phyloP scores from a whole-genome alignment of 306 rosid species.

The Fragaria iinumae region DNA sequence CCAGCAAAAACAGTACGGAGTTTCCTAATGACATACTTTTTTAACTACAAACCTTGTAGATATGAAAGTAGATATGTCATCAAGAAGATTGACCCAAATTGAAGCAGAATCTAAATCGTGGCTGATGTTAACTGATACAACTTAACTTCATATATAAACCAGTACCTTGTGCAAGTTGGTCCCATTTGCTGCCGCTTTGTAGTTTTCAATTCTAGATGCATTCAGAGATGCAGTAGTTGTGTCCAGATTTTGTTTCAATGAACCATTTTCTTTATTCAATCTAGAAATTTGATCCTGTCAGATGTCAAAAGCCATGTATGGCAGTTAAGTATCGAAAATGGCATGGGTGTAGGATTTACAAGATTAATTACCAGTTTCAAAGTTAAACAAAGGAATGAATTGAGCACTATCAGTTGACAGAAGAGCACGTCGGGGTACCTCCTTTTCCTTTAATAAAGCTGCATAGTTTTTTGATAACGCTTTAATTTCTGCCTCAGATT shows the following conservation, averaged over 20 bases:
- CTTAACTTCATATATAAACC: neutral
- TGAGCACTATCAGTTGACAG: neutral
- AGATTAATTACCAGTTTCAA: neutral
- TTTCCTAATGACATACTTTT: neutral
- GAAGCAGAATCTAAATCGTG: neutral
- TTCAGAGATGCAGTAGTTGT: slow-evolving; percentile 45
- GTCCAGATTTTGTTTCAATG: slow-evolving; percentile 71
- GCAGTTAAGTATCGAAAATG: neutral
- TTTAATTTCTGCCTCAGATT: slow-evolving; percentile 90
- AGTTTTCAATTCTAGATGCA: slow-evolving; percentile 48
- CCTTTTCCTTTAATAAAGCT: slow-evolving; percentile 83
- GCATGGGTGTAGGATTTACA: neutral
- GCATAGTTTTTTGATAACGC: slow-evolving; percentile 88
- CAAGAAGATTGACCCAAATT: neutral
- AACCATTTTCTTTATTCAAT: slow-evolving; percentile 79
- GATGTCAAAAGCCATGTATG: slow-evolving; percentile 24
- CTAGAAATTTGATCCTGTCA: slow-evolving; percentile 69
- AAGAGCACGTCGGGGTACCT: slow-evolving; percentile 45
- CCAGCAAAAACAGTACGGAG: neutral
- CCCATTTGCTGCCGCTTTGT: slow-evolving; percentile 50
- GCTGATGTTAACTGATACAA: neutral
- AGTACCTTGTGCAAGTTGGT: slow-evolving; percentile 49
- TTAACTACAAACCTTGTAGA: neutral
- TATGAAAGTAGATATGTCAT: slow-evolving; percentile 2
- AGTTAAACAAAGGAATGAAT: slow-evolving; percentile 4